Percentiles rank a stretch among this genome's conserved stretches.
phyloP scores from a whole-genome alignment of 177 flowering plant species.

The Vitis hybrid region DNA sequence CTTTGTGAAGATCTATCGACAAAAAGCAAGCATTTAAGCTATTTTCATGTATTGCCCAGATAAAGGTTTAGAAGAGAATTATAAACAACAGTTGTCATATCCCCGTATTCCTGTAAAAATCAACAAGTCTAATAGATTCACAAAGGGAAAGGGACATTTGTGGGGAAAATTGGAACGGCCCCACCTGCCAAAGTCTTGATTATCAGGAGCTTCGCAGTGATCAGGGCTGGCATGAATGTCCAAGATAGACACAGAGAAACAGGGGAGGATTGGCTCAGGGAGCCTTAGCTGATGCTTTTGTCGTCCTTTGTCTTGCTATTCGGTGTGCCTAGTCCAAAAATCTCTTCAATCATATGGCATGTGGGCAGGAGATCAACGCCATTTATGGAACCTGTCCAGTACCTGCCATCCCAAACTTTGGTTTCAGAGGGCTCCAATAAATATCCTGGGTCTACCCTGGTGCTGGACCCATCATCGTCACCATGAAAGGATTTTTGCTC shows the following conservation, averaged over 20 bases:
- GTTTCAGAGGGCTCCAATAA: conserved; percentile 19
- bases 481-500: background rate
- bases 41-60: too few species aligned
- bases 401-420: conserved; percentile 13
- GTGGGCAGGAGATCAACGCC: conserved; percentile 27
- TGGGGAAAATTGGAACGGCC: too few species aligned
- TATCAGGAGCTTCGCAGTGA: too few species aligned
- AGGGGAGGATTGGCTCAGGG: background rate
- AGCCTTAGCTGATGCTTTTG: conserved; percentile 8
- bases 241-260: background rate
- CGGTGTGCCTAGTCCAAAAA: conserved; percentile 23
- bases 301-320: conserved; percentile 12
- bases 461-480: background rate
- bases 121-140: too few species aligned
- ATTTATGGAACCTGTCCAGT: conserved; percentile 4
- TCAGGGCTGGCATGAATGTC: background rate
- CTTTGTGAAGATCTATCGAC: too few species aligned
- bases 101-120: too few species aligned
- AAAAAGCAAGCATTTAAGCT: too few species aligned
- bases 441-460: conserved; percentile 6
- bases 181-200: too few species aligned
- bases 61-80: too few species aligned
- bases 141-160: too few species aligned
- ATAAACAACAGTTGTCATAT: too few species aligned
- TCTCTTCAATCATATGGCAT: conserved; percentile 27